Conservation (phyloP, 495 filamentous ascomycete species). For the Halenospora varia region DNA sequence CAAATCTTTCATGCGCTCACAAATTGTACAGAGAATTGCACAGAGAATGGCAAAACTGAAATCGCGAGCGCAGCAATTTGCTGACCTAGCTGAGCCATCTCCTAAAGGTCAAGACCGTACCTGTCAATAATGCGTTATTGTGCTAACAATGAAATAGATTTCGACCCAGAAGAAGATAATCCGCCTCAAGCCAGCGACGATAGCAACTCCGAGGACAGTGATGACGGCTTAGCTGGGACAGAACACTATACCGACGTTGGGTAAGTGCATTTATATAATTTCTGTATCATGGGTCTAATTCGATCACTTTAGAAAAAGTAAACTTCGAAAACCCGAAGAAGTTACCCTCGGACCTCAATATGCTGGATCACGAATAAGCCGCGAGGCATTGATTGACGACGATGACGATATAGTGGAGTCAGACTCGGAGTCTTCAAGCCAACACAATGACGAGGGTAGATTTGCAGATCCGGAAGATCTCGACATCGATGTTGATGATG, state of each 20-base stretch:
- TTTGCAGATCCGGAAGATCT: conserved; percentile 40
- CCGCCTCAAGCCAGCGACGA: conserved; percentile 31
- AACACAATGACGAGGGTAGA: conserved; percentile 33
- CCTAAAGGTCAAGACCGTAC: conserved; percentile 52
- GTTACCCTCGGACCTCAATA: conserved; percentile 75
- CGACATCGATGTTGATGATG: conserved; percentile 37
- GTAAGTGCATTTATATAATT: conserved; percentile 38
- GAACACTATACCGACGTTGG: conserved; percentile 85
- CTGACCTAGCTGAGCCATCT: conserved; percentile 58
- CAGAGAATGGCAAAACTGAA: conserved; percentile 30
- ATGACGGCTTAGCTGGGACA: conserved; percentile 51
- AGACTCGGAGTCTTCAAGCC: conserved; percentile 26
- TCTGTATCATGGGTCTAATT: conserved; percentile 4
- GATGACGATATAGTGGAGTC: conserved; percentile 36
- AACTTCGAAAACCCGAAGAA: conserved; percentile 69
- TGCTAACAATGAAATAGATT: conserved; percentile 50
- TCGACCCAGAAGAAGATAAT: conserved; percentile 79
- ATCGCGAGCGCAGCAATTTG: conserved; percentile 58
- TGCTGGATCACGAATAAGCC: conserved; percentile 70
- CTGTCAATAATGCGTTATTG: not conserved
- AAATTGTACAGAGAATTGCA: not conserved
- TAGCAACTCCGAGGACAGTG: conserved; percentile 52
- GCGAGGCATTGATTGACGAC: conserved; percentile 58
- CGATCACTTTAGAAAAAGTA: conserved; percentile 63
- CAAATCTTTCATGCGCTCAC: conserved; percentile 8